Evolutionary conservation across 306 rosid genomes (phyloP), one percentile per base, ranked within the genome.

Genomic region (Sphenostylis stenocarpa): DNA sequence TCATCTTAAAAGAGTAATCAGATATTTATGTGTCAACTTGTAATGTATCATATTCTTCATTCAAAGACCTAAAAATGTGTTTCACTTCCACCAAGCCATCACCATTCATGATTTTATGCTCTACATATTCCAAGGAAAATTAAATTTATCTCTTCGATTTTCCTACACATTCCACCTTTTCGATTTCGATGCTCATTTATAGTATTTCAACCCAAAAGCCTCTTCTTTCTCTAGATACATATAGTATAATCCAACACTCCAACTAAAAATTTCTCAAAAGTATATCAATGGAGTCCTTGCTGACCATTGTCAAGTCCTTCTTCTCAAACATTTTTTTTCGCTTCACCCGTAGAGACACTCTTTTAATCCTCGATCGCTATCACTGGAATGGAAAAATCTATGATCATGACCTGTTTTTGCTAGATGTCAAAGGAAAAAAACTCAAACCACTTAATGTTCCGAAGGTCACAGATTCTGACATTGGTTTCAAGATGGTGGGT

Each of bases 401-500:
- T n/a, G 49, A 58, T 9, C 77, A 68, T 6, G 41, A 79, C 31
- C 26, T 79, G 2, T 75, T 74, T 63, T 43, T 83, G 34, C 70
- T 79, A 9, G 56, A 66, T 19, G 21, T 29, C 56, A 58, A 45
- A 21, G 79, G 13, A 7, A 83, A 75, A 19, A 45, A 51, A 1
- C 39, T 79, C 1, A 29, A 69, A 45, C 44, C 75, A 39, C 20
- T 83, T 26, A 49, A 19, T 19, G 14, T 83, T 64, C 86, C 84
- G 10, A 52, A 12, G 19, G 75, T 79, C 14, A 68, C 78, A 72
- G 53, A 79, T 67, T 78, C 70, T 43, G 78, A 74, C 48, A 23
- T 74, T 71, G 86, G 78, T 44, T 79, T 68, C 56, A 83, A 83
- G 70, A 31, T 79, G 4, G 67, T 83, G 2, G 65, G 81, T 68